Base-by-base conservation (phyloP, 768 basidiomycete species). In the Rhizopogon rudus region DNA sequence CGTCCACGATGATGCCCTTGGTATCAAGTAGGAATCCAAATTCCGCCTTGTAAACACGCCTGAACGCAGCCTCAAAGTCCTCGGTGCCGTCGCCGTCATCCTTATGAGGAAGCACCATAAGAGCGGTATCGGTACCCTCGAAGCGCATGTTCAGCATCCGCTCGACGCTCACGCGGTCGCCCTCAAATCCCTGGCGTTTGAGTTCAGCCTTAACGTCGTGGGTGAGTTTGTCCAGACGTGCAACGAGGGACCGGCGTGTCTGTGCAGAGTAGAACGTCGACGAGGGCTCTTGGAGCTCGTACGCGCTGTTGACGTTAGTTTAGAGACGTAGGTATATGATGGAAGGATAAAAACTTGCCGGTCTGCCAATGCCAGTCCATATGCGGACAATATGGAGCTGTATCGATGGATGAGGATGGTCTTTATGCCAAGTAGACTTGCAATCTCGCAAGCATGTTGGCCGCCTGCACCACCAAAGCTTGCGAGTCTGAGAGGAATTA, bases 381-480 rank as follows among this genome's bases (percentile, higher is more conserved):
- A 98, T 0, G 95, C 94, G 1, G 92, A 94, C 3, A 98, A 75
- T 53, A 98, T 91, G 6, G 93, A 96, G 52, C 91, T 94, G 68
- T 94, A 93, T 22, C 89, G 83, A 67, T 94, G 93, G 49, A 97
- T 88, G 42, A 96, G 72, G 60, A 96, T 87, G 6, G 85, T 91
- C 65, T 84, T 86, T 63, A 97, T 96, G 5, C 93, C 93, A 4
- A 98, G 77, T 6, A 91, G 76, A 22, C 79, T 77, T 0, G 93
- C 95, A 48, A 96, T 94, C 66, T 94, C 93, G 76, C 91, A 93
- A 10, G 93, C 94, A 58, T 94, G 93, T 61, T 94, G 93, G 2
- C 92, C 92, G 5, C 93, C 91, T 9, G 91, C 90, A 28, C 93
- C 93, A 5, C 93, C 93, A 60, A 95, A 95, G 60, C 87, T 88